phyloP scores from a whole-genome alignment of 805 yeast genomes.

The Candida schatavii region DNA sequence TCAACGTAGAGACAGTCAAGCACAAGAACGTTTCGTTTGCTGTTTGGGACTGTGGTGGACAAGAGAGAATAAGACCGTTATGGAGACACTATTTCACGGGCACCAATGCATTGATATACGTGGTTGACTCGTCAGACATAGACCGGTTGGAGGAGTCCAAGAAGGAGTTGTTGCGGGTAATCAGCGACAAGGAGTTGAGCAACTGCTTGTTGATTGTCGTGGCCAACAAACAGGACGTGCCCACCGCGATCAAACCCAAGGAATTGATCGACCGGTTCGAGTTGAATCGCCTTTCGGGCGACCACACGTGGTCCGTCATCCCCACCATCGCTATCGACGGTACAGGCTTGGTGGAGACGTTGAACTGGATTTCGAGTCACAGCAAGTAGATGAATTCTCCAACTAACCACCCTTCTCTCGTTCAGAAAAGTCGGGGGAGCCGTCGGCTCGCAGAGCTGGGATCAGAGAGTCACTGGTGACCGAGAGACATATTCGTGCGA shows the following conservation, averaged over 20 bases:
- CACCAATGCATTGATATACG: constrained; percentile 87
- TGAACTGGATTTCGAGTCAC: constrained; percentile 80
- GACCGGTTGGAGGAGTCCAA: constrained; percentile 75
- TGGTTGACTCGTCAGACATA: constrained; percentile 77
- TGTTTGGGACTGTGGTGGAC: constrained; percentile 97
- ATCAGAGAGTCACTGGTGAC: not conserved
- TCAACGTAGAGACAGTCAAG: constrained; percentile 84
- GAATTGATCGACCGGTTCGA: constrained; percentile 74
- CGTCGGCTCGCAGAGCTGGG: not conserved
- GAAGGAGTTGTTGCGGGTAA: constrained; percentile 71
- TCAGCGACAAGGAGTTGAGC: constrained; percentile 79
- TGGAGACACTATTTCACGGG: constrained; percentile 97
- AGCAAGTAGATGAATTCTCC: constrained; percentile 27
- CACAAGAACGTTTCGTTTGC: constrained; percentile 80
- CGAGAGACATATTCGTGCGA: not conserved
- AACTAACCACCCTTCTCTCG: too few relatives aligned
- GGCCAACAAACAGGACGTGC: constrained; percentile 86
- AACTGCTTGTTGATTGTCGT: constrained; percentile 76
- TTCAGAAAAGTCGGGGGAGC: not conserved
- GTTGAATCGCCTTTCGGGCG: constrained; percentile 54
- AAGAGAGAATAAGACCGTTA: constrained; percentile 82
- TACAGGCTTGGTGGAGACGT: constrained; percentile 83
- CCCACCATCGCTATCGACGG: constrained; percentile 90
- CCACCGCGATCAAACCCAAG: constrained; percentile 69
- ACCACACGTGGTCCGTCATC: constrained; percentile 84